Conservation (phyloP, 2,329 filamentous ascomycete genomes). For the Trichoderma sp. region DNA sequence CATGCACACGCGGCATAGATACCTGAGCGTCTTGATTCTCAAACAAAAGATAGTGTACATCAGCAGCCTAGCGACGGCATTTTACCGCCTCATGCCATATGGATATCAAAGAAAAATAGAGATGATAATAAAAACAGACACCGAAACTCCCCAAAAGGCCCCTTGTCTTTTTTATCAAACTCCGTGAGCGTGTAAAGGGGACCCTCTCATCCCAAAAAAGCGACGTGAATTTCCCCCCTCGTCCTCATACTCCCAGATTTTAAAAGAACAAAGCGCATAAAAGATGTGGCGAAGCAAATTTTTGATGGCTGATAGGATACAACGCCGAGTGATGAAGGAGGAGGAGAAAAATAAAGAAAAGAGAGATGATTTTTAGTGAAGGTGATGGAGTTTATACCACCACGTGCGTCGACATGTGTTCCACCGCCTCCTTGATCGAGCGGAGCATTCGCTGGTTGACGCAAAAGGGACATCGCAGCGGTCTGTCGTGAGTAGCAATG, state of each 20-base stretch:
- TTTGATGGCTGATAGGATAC: not conserved
- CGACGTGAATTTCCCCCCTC: not conserved
- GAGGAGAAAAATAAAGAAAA: not conserved
- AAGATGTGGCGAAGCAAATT: not conserved
- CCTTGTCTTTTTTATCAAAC: conserved; percentile 4
- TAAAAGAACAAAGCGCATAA: not conserved
- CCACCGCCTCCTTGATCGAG: conserved; percentile 60
- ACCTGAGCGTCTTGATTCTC: not conserved
- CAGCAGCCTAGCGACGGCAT: not conserved
- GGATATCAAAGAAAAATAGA: not conserved
- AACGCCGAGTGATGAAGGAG: not conserved
- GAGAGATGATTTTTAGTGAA: not conserved
- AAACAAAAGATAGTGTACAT: not conserved
- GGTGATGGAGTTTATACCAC: conserved; percentile 42
- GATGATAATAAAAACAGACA: not conserved
- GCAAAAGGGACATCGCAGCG: conserved; percentile 59
- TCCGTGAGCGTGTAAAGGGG: not conserved
- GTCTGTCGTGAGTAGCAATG: conserved; percentile 46
- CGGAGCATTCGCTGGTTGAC: conserved; percentile 61
- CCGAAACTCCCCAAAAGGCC: conserved; percentile 11
- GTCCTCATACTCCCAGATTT: not conserved
- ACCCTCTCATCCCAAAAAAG: not conserved
- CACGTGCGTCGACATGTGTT: conserved; percentile 62
- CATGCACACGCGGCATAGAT: not conserved
- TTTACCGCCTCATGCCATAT: not conserved